Evolutionary conservation across 768 basidiomycete species (phyloP).

Genomic region (Gymnopilus junonius): DNA sequence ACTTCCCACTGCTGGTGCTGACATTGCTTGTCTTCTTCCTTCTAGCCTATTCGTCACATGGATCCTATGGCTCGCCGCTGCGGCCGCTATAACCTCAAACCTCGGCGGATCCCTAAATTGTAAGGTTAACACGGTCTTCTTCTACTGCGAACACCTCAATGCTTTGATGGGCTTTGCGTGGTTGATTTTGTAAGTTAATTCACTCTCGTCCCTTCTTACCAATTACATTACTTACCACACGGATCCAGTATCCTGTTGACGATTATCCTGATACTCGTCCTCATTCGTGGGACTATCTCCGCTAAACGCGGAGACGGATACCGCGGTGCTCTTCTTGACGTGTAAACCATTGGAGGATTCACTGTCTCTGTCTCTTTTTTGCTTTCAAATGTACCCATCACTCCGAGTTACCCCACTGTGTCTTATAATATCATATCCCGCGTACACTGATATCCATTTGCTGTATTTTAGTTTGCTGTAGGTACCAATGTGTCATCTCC

Average conservation of each 20-base stretch:
- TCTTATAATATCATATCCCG: background rate
- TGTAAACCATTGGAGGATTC: too few species aligned
- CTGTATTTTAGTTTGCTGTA: background rate
- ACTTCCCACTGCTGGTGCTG: too few species aligned
- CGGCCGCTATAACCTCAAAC: constrained; percentile 12
- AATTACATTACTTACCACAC: too few species aligned
- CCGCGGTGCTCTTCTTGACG: background rate
- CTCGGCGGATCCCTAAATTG: constrained; percentile 17
- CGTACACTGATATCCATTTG: background rate
- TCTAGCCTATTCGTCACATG: constrained; percentile 17
- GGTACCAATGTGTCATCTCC: background rate
- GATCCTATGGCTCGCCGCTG: constrained; percentile 17
- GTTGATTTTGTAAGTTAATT: constrained; percentile 48
- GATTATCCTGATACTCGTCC: background rate
- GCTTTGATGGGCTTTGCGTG: constrained; percentile 62
- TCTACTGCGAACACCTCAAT: constrained; percentile 61
- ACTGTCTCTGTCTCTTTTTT: too few species aligned
- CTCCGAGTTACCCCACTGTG: background rate
- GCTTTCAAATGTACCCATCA: too few species aligned
- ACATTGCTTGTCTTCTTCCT: too few species aligned
- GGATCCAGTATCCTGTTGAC: background rate
- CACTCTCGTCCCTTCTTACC: background rate
- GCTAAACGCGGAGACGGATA: constrained; percentile 2
- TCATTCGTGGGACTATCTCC: background rate
- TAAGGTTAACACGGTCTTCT: constrained; percentile 27